A percentile compares a stretch with the other conserved stretches of the same genome.
Conservation (phyloP, 2,329 filamentous ascomycete genomes). For the Trichoderma citrinoviride region DNA sequence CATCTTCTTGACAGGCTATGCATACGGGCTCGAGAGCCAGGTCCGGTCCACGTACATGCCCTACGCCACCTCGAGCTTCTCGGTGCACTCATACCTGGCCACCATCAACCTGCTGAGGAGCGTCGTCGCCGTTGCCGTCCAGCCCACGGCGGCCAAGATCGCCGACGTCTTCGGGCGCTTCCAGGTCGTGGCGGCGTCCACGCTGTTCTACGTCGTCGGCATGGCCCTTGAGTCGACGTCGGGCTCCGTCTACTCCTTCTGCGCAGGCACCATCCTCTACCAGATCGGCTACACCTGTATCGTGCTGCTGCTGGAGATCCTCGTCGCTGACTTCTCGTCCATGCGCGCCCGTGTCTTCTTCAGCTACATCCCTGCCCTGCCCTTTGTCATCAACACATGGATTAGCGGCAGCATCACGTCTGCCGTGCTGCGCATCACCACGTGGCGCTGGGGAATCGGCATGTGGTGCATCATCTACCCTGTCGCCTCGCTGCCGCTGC, state of each 20-base stretch:
- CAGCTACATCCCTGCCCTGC: slow-evolving; percentile 59
- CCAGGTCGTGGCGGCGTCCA: slow-evolving; percentile 54
- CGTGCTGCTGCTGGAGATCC: slow-evolving; percentile 57
- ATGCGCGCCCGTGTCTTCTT: slow-evolving; percentile 59
- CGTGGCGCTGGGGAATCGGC: slow-evolving; percentile 62
- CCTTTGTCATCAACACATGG: slow-evolving; percentile 63
- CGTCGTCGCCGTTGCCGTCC: slow-evolving; percentile 58
- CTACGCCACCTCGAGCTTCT: slow-evolving; percentile 51
- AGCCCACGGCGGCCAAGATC: slow-evolving; percentile 60
- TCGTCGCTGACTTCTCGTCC: slow-evolving; percentile 60
- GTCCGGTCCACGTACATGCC: slow-evolving; percentile 54
- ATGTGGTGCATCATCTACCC: slow-evolving; percentile 64
- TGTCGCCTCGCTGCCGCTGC: slow-evolving; percentile 52
- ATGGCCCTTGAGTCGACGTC: slow-evolving; percentile 55
- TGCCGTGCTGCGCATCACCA: slow-evolving; percentile 48
- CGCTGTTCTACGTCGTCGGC: slow-evolving; percentile 54
- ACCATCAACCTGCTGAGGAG: slow-evolving; percentile 58
- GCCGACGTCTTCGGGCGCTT: slow-evolving; percentile 62
- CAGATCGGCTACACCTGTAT: slow-evolving; percentile 59
- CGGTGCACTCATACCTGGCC: slow-evolving; percentile 53
- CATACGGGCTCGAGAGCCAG: slow-evolving; percentile 56
- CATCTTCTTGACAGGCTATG: slow-evolving; percentile 59
- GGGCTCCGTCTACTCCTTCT: slow-evolving; percentile 48
- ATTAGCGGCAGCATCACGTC: slow-evolving; percentile 56
- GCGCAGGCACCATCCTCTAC: slow-evolving; percentile 54